Percentiles rank a stretch among this genome's conserved stretches.
Conservation (phyloP, 768 basidiomycete genomes). For the Mycena amicta region DNA sequence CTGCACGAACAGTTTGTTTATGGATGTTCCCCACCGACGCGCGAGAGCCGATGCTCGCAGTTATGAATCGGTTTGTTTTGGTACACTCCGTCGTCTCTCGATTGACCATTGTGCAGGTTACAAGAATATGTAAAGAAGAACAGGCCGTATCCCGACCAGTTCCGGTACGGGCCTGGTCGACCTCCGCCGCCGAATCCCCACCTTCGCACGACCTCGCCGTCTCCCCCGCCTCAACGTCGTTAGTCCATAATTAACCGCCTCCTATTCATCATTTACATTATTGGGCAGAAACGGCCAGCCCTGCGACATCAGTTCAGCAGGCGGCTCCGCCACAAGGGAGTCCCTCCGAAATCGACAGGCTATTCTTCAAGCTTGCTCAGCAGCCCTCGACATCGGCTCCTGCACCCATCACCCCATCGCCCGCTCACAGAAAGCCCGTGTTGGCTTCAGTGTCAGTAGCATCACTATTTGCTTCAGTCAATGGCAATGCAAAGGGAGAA, state of each 20-base stretch:
- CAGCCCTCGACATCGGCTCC: conserved; percentile 22
- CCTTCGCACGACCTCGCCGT: conserved; percentile 30
- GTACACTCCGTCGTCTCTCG: not conserved
- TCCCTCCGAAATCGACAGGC: conserved; percentile 47
- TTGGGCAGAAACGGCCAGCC: not conserved
- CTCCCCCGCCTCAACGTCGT: conserved; percentile 27
- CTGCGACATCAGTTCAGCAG: conserved; percentile 5
- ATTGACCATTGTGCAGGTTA: conserved; percentile 41
- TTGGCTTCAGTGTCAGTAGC: conserved; percentile 48
- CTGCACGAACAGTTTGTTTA: conserved; percentile 61
- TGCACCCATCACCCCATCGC: conserved; percentile 14
- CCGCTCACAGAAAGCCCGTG: conserved; percentile 28
- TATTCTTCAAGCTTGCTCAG: conserved; percentile 46
- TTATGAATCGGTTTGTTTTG: conserved; percentile 62
- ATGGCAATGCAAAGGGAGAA: conserved; percentile 25
- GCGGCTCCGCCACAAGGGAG: conserved; percentile 25
- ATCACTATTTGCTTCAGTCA: conserved; percentile 47
- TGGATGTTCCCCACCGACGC: conserved; percentile 76
- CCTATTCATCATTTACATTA: not conserved
- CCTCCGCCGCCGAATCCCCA: conserved; percentile 60
- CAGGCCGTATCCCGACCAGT: conserved; percentile 71
- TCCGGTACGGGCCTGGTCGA: conserved; percentile 65
- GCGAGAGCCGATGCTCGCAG: conserved; percentile 71
- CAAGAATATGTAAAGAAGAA: conserved; percentile 70
- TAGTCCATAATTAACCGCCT: not conserved